A percentile compares a stretch with the other conserved stretches of the same genome.
Evolutionary conservation across 192 early-diverging fungal species (phyloP).

Genomic region (Nowakowskiella sp.): DNA sequence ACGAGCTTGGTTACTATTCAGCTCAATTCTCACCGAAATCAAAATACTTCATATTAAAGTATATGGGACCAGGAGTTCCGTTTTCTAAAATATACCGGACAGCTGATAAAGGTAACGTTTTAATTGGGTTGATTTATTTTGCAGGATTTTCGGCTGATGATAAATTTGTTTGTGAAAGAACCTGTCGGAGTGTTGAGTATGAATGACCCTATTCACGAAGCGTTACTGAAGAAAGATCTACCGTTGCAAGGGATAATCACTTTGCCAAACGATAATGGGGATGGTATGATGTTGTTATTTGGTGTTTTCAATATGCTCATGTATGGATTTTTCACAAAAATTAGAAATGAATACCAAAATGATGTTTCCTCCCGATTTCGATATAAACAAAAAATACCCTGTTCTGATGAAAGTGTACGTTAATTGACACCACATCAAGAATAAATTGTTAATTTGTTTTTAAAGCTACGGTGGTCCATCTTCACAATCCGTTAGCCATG

Average conservation of each 20-base stretch:
- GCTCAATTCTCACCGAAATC: conserved; percentile 65
- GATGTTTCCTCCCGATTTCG: conserved; percentile 71
- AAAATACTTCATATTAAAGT: conserved; percentile 67
- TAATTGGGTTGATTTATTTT: not conserved
- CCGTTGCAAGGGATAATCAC: too few species aligned
- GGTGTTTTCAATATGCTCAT: too few species aligned
- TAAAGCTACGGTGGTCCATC: conserved; percentile 69
- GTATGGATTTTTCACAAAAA: too few species aligned
- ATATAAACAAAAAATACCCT: conserved; percentile 65
- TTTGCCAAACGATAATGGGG: conserved; percentile 10
- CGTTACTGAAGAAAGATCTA: too few species aligned
- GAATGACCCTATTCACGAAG: too few species aligned
- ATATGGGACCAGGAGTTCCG: conserved; percentile 77
- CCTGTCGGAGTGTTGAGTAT: too few species aligned
- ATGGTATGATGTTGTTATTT: too few species aligned
- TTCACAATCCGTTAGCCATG: conserved; percentile 57
- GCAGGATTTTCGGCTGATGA: not conserved
- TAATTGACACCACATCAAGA: not conserved
- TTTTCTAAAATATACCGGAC: conserved; percentile 60
- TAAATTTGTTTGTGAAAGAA: too few species aligned
- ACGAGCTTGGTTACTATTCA: conserved; percentile 53
- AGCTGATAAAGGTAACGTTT: conserved; percentile 35
- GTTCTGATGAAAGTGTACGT: conserved; percentile 74
- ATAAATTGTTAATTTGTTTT: not conserved
- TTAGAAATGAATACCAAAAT: conserved; percentile 70